Conservation (phyloP, 768 basidiomycete genomes). For the Pulveroboletus ravenelii region DNA sequence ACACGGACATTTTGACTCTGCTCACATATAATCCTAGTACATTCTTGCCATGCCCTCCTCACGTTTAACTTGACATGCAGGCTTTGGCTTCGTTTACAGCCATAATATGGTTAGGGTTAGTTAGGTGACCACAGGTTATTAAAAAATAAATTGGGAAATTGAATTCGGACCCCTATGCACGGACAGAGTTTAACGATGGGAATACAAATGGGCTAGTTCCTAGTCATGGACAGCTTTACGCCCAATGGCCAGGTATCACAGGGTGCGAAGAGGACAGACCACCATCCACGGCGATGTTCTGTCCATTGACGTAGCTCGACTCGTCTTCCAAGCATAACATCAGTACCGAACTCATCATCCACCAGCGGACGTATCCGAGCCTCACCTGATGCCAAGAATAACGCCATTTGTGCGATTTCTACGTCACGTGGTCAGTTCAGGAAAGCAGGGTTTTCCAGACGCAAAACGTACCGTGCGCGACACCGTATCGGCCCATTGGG, state of each 20-base stretch:
- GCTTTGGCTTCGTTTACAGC: too few relatives aligned
- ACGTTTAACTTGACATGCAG: neutral
- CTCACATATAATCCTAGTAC: too few relatives aligned
- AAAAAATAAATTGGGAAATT: neutral
- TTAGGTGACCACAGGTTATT: neutral
- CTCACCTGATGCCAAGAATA: conserved; percentile 86
- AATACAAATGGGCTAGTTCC: neutral
- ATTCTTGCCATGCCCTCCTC: neutral
- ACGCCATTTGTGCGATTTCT: conserved; percentile 84
- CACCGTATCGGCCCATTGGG: conserved; percentile 75
- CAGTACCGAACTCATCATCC: conserved; percentile 3
- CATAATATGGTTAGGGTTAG: neutral
- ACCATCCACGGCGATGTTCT: conserved; percentile 83
- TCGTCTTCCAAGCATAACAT: conserved; percentile 50
- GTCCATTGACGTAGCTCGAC: conserved; percentile 89
- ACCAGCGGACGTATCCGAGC: neutral
- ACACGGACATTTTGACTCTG: neutral
- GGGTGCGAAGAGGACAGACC: conserved; percentile 79
- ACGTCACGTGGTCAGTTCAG: conserved; percentile 12
- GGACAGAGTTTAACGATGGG: too few relatives aligned
- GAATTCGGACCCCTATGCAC: neutral
- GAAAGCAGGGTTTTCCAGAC: conserved; percentile 11
- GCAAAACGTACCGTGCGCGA: conserved; percentile 59
- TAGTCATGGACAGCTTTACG: conserved; percentile 29
- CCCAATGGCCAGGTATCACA: conserved; percentile 70